Evolutionary conservation across 495 filamentous ascomycete species (phyloP).

Genomic region (Penicillium tannophilum): DNA sequence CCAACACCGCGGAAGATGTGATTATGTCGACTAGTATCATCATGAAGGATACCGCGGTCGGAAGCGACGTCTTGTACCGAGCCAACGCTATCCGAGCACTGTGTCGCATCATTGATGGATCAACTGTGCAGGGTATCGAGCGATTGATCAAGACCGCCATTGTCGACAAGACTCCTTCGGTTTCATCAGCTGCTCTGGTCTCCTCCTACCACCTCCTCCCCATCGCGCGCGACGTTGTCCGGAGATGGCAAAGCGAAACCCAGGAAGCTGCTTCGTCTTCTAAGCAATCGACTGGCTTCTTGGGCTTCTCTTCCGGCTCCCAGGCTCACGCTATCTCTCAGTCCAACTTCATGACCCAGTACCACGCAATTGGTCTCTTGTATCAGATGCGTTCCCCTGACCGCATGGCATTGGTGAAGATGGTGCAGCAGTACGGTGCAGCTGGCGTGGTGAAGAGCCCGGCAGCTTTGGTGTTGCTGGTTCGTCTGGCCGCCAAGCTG

Average conservation of each 20-base stretch:
- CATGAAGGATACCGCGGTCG: constrained; percentile 98
- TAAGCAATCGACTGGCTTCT: constrained; percentile 86
- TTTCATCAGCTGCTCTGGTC: constrained; percentile 94
- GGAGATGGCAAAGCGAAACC: constrained; percentile 98
- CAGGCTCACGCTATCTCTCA: constrained; percentile 66
- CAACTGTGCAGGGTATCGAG: constrained; percentile 98
- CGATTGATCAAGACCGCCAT: constrained; percentile 99
- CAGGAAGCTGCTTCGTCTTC: constrained; percentile 91
- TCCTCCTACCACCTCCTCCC: constrained; percentile 98
- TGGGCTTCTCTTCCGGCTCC: constrained; percentile 79
- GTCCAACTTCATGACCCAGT: constrained; percentile 92
- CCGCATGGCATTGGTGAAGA: constrained; percentile 98
- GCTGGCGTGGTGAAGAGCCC: constrained; percentile 93
- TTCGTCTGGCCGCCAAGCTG: constrained; percentile 89
- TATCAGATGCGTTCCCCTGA: constrained; percentile 99
- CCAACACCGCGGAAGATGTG: constrained; percentile 94
- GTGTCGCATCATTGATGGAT: constrained; percentile 95
- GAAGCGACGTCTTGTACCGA: constrained; percentile 91
- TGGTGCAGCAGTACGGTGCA: constrained; percentile 96
- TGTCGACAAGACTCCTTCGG: constrained; percentile 97
- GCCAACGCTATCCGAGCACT: constrained; percentile 96
- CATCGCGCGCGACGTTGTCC: constrained; percentile 90
- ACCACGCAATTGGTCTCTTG: constrained; percentile 95
- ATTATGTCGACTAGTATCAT: constrained; percentile 99
- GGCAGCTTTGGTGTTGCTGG: constrained; percentile 87